Base-by-base conservation (phyloP, 495 filamentous ascomycete species). In the Sphaerosporella brunnea region DNA sequence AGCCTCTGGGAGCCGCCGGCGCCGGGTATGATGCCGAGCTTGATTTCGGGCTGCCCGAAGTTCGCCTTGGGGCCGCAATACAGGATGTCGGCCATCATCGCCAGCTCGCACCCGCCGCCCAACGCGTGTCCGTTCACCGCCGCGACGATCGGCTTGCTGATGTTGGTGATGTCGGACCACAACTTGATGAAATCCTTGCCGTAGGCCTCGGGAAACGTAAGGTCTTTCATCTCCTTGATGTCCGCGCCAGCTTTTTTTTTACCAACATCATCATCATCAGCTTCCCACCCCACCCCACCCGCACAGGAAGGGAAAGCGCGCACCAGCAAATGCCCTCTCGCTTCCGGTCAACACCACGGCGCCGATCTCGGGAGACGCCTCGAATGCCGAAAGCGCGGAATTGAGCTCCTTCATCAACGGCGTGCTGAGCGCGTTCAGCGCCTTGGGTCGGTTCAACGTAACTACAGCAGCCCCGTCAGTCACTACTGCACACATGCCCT, bases 31-130 rank as follows among this genome's bases (percentile, higher is more conserved):
- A 78, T 78, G 13, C 90, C 90, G 3, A 97, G 70, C 63, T 83
- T 92, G 68, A 97, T 85, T 69, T 97, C 90, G 2, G 90, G 90
- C 67, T 96, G 90, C 0, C 90, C 90, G 57, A 97, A 93, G 45
- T 78, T 84, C 45, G 90, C 88, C 4, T 56, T 72, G 21, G 73
- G 63, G 7, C 82, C 83, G 68, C 82, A 90, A 72, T 95, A 95
- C 40, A 97, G 61, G 56, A 97, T 79, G 63, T 97, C 90, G 55
- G 78, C 78, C 88, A 95, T 97, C 63, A 97, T 74, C n/a, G 90
- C 90, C 8, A 97, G 74, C 68, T 97, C 90, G 63, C 90, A 97
- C 23, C 90, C 90, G 10, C 90, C 90, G 34, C 90, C 90, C 13
- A 95, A 74, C 18, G 90, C 90, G 61, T 93, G 84, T 23, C 90